A percentile compares a stretch with the other conserved stretches of the same genome.
phyloP scores from a whole-genome alignment of 345 rosid genomes.

The Populus tremula region DNA sequence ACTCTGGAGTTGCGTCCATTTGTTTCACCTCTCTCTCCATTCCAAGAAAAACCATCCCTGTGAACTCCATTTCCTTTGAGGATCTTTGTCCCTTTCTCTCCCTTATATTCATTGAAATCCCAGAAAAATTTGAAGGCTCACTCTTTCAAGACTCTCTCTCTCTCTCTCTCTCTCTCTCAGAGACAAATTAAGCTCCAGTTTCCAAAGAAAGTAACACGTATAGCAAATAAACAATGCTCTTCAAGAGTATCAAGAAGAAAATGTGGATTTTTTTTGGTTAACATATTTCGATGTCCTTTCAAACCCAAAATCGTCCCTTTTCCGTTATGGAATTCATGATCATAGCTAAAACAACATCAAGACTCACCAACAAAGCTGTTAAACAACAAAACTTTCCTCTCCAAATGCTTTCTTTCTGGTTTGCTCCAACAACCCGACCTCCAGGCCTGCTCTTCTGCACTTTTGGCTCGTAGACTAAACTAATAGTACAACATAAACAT shows the following conservation, averaged over 20 bases:
- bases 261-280: conserved; percentile 19
- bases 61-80: not conserved
- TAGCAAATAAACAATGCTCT: conserved; percentile 16
- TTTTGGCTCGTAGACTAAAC: conserved; percentile 23
- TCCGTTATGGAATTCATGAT: conserved; percentile 22
- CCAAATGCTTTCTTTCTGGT: conserved; percentile 67
- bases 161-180: not conserved
- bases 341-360: conserved; percentile 6
- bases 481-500: too few species aligned
- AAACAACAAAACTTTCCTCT: conserved; percentile 52
- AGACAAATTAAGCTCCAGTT: not conserved
- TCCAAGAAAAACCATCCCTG: not conserved
- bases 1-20: not conserved
- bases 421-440: conserved; percentile 68
- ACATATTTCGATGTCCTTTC: not conserved
- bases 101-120: conserved; percentile 4
- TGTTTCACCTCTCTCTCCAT: not conserved
- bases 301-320: conserved; percentile 12
- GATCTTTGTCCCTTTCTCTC: not conserved
- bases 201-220: conserved; percentile 7
- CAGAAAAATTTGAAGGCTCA: not conserved
- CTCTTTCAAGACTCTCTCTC: not conserved
- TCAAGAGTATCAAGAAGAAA: conserved; percentile 19
- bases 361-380: conserved; percentile 24
- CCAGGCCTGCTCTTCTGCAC: conserved; percentile 42